Percentiles rank a stretch among this genome's conserved stretches.
phyloP scores from a whole-genome alignment of 768 basidiomycete species.

The Trametes punicea region DNA sequence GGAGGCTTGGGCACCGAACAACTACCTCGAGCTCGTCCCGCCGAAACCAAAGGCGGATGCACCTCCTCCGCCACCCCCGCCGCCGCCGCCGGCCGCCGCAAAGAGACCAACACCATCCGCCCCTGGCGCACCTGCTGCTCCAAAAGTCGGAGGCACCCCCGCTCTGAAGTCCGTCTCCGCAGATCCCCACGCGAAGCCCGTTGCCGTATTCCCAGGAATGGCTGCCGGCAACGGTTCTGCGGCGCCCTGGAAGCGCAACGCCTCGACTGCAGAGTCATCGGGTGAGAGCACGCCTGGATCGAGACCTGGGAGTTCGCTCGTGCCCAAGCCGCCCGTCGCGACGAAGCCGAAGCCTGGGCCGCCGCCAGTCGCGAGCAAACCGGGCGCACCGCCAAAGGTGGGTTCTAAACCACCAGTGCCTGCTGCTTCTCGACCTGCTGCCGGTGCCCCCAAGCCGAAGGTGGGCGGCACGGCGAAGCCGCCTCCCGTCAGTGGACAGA shows the following conservation, averaged over 20 bases:
- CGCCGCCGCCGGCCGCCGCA: slow-evolving; percentile 39
- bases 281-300: slow-evolving; percentile 43
- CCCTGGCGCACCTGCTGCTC: slow-evolving; percentile 31
- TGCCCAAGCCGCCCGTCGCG: slow-evolving; percentile 49
- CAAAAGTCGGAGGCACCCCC: slow-evolving; percentile 18
- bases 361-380: slow-evolving; percentile 55
- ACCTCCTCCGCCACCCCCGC: slow-evolving; percentile 69
- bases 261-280: slow-evolving; percentile 27
- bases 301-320: slow-evolving; percentile 49
- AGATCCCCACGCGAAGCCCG: slow-evolving; percentile 67
- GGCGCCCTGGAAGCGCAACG: slow-evolving; percentile 68
- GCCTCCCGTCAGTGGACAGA: slow-evolving; percentile 52
- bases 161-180: slow-evolving; percentile 45
- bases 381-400: slow-evolving; percentile 39
- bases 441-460: slow-evolving; percentile 36
- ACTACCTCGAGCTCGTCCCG: slow-evolving; percentile 82
- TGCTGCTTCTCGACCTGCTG: slow-evolving; percentile 48
- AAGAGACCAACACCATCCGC: slow-evolving; percentile 33
- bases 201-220: slow-evolving; percentile 82
- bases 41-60: slow-evolving; percentile 61
- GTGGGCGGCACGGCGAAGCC: slow-evolving; percentile 41
- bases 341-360: slow-evolving; percentile 63
- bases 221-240: slow-evolving; percentile 62
- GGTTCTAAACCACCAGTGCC: slow-evolving; percentile 64
- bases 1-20: slow-evolving; percentile 95